These are phyloP conservation scores for Musa acuminata DNA, from an alignment of 176 grass and related monocot species.

Conservation along the genomic window DNA sequence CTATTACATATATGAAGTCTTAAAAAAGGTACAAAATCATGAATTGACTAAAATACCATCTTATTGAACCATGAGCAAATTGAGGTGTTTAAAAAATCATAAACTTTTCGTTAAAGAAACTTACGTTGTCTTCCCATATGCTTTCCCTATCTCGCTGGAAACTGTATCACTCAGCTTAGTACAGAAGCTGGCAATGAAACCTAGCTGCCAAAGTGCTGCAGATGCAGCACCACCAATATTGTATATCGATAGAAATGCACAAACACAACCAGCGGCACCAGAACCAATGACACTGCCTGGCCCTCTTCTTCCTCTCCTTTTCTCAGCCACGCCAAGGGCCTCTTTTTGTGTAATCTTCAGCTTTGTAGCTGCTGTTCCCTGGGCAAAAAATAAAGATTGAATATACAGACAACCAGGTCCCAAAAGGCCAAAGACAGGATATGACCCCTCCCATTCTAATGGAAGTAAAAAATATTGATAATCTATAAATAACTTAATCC, in stretches of 20 bases:
- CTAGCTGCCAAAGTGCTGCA: conserved; percentile 59
- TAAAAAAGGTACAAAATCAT: background rate
- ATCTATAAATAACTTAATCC: background rate
- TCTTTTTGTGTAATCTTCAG: conserved; percentile 88
- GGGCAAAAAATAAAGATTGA: conserved; percentile 26
- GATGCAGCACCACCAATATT: conserved; percentile 39
- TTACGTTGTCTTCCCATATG: conserved; percentile 84
- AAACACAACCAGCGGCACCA: conserved; percentile 55
- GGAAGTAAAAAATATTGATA: too few species aligned
- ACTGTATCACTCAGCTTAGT: conserved; percentile 87
- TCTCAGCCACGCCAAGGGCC: conserved; percentile 79
- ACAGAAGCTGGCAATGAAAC: conserved; percentile 89
- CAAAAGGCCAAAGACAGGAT: background rate
- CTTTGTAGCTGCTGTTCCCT: conserved; percentile 83
- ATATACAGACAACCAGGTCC: conserved; percentile 15
- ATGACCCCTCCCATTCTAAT: too few species aligned
- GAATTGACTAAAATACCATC: background rate
- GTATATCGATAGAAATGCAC: conserved; percentile 66
- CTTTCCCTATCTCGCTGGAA: conserved; percentile 95
- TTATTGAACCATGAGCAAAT: conserved; percentile 9
- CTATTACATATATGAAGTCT: background rate
- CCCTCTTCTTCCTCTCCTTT: conserved; percentile 82
- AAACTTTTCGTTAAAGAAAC: conserved; percentile 3
- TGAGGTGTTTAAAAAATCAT: background rate
- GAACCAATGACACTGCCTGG: conserved; percentile 89